A percentile compares a stretch with the other conserved stretches of the same genome.
These are phyloP conservation scores for Alternaria sp. DNA, from an alignment of 2,329 filamentous ascomycete genomes.

Conservation along the genomic window DNA sequence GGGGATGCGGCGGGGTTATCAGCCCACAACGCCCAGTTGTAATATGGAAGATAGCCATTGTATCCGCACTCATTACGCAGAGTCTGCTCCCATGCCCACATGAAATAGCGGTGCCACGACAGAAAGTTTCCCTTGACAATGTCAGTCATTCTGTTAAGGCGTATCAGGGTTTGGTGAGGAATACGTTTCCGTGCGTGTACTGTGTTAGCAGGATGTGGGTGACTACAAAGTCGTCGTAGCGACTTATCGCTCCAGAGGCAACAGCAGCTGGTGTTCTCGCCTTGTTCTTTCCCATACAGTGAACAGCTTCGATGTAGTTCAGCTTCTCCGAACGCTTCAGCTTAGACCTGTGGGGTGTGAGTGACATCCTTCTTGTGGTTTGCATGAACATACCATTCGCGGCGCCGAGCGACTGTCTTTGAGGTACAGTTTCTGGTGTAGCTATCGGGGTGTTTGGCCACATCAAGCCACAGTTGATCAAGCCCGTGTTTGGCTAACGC, in stretches of 20 bases:
- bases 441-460: not conserved
- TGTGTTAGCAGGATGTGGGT: slow-evolving; percentile 40
- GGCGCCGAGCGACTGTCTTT: not conserved
- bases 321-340: slow-evolving; percentile 19
- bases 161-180: not conserved
- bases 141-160: not conserved
- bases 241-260: slow-evolving; percentile 34
- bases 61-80: slow-evolving; percentile 47
- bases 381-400: not conserved
- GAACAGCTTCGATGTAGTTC: slow-evolving; percentile 41
- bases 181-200: slow-evolving; percentile 37
- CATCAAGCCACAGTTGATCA: not conserved
- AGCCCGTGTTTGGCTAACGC: not conserved
- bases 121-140: slow-evolving; percentile 34
- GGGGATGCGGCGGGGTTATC: slow-evolving; percentile 1
- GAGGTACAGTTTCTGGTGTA: not conserved
- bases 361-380: not conserved
- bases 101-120: slow-evolving; percentile 51
- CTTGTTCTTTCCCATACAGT: slow-evolving; percentile 33
- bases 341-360: not conserved
- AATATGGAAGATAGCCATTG: slow-evolving; percentile 5
- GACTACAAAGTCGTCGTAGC: slow-evolving; percentile 42
- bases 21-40: slow-evolving; percentile 7
- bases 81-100: slow-evolving; percentile 49
- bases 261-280: slow-evolving; percentile 30